These are phyloP conservation scores for Pseudevernia furfuracea DNA, from an alignment of 495 filamentous ascomycete species.

Conservation along the genomic window DNA sequence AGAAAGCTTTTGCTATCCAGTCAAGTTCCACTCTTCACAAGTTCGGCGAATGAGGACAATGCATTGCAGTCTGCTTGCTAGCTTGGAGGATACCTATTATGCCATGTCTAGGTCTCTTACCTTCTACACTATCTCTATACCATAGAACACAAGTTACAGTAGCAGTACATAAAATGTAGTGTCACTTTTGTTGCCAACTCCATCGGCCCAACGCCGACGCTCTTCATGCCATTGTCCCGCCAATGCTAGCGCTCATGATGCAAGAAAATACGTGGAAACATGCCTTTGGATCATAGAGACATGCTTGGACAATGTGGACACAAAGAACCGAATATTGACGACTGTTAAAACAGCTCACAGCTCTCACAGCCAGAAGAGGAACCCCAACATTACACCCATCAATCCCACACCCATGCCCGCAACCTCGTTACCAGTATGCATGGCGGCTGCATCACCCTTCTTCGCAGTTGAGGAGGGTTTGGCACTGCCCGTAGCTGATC, in stretches of 20 bases:
- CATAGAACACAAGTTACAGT: not conserved
- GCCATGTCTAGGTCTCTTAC: not conserved
- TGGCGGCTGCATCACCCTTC: constrained; percentile 18
- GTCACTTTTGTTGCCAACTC: not conserved
- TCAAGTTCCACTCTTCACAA: not conserved
- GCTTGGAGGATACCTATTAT: not conserved
- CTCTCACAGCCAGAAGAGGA: constrained; percentile 46
- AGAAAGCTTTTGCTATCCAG: not conserved
- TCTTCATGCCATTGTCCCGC: constrained; percentile 11
- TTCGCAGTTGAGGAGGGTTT: constrained; percentile 12
- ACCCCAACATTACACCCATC: constrained; percentile 47
- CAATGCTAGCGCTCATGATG: constrained; percentile 10
- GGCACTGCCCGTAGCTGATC: not conserved
- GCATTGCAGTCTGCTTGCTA: not conserved
- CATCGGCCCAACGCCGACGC: constrained; percentile 7
- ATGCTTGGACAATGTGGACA: constrained; percentile 7
- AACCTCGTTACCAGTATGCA: constrained; percentile 37
- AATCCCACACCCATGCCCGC: constrained; percentile 47
- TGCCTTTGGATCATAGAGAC: not conserved
- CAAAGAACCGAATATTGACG: not conserved
- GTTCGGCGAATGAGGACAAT: not conserved
- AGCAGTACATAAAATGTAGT: not conserved
- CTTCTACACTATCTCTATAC: not conserved
- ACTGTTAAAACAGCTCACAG: constrained; percentile 27
- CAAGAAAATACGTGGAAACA: not conserved